phyloP scores from a whole-genome alignment of 2,329 filamentous ascomycete genomes.

The Knoxdaviesia capensis region DNA sequence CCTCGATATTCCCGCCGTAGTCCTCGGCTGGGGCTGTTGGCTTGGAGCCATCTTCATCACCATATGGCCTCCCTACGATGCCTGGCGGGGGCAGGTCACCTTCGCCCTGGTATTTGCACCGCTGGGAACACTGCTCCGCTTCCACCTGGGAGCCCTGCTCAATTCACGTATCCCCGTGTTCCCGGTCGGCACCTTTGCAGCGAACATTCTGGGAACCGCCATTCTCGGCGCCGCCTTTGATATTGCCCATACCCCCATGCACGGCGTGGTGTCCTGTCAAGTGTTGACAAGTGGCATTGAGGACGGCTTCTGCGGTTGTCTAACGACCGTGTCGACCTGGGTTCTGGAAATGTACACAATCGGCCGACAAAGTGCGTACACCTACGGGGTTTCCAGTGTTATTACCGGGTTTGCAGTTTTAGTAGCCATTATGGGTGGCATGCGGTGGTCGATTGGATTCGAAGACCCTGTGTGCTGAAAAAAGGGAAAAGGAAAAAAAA shows the following conservation, averaged over 20 bases:
- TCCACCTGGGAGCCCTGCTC: constrained; percentile 50
- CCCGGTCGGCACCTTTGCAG: constrained; percentile 68
- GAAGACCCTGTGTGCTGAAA: constrained; percentile 15
- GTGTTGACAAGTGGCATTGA: constrained; percentile 45
- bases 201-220: constrained; percentile 59
- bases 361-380: constrained; percentile 35
- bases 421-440: constrained; percentile 54
- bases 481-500: no score
- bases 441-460: constrained; percentile 49
- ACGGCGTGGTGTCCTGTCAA: constrained; percentile 41
- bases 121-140: constrained; percentile 54
- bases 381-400: constrained; percentile 46
- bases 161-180: constrained; percentile 49
- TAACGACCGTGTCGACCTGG: constrained; percentile 50
- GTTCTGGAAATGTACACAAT: constrained; percentile 37
- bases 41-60: constrained; percentile 53
- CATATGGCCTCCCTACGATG: constrained; percentile 49
- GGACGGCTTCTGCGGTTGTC: constrained; percentile 47
- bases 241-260: constrained; percentile 44
- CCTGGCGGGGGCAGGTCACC: constrained; percentile 56
- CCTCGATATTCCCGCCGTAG: constrained; percentile 40
- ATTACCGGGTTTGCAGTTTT: constrained; percentile 33
- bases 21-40: constrained; percentile 59
- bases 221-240: constrained; percentile 62
- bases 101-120: constrained; percentile 74